Conservation (phyloP, 768 basidiomycete genomes). For the Panaeolus papilionaceus region DNA sequence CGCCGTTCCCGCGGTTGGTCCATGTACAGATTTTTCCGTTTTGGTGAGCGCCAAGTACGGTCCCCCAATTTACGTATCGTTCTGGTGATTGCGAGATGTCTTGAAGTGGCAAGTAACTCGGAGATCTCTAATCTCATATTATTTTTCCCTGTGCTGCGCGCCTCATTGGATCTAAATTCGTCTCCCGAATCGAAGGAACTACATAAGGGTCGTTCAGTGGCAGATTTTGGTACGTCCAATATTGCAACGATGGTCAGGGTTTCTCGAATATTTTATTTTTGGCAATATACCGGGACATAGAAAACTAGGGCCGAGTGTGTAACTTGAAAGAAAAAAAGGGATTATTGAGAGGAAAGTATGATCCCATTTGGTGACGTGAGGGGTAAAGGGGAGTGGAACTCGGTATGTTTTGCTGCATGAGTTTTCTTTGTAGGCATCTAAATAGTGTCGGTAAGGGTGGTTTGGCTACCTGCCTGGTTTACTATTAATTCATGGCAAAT, state of each 20-base stretch:
- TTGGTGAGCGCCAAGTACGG: conserved; percentile 12
- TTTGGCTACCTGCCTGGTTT: conserved; percentile 10
- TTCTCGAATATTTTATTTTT: conserved; percentile 12
- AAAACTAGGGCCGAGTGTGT: conserved; percentile 7
- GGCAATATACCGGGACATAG: conserved; percentile 2
- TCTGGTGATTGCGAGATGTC: conserved; percentile 1
- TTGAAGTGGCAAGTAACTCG: background rate
- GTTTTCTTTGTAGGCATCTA: background rate
- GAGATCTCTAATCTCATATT: conserved; percentile 11
- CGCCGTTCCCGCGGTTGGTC: conserved; percentile 5
- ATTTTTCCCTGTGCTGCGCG: conserved; percentile 13
- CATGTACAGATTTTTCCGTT: conserved; percentile 11
- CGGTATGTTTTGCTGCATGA: conserved; percentile 6
- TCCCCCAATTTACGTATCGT: conserved; percentile 10
- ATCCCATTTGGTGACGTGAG: conserved; percentile 13
- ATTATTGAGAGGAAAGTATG: conserved; percentile 2
- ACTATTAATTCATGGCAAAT: background rate
- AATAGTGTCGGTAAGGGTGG: conserved; percentile 10
- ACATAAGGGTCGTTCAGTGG: conserved; percentile 10
- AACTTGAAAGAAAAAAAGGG: conserved; percentile 6
- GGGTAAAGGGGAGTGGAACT: conserved; percentile 5
- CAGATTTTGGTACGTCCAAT: conserved; percentile 10
- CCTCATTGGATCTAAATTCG: conserved; percentile 12
- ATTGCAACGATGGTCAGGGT: conserved; percentile 11
- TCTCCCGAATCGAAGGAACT: conserved; percentile 14